These are phyloP conservation scores for Xerocomellus intermedius DNA, from an alignment of 768 basidiomycete genomes.

Conservation along the genomic window DNA sequence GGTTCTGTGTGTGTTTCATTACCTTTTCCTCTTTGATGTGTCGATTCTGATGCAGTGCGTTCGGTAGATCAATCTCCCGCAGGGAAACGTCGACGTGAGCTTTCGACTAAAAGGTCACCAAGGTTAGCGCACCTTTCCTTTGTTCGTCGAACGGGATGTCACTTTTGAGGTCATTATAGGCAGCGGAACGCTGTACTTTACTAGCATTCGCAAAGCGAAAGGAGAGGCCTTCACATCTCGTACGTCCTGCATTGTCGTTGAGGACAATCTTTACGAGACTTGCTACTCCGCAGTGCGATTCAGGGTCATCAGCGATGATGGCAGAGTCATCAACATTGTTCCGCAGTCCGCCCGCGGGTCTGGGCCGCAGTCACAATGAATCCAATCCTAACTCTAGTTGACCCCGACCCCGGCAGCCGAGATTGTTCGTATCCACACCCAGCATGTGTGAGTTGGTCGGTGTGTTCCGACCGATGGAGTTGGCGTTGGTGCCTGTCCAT, in stretches of 20 bases:
- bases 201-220: slow-evolving; percentile 75
- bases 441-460: neutral
- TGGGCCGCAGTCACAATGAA: neutral
- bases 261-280: neutral
- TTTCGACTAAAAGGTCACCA: slow-evolving; percentile 73
- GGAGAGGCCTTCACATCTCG: slow-evolving; percentile 66
- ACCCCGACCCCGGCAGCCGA: neutral
- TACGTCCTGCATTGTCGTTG: slow-evolving; percentile 26
- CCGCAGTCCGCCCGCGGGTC: slow-evolving; percentile 3
- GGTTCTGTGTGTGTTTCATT: slow-evolving; percentile 58
- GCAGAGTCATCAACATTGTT: slow-evolving; percentile 41
- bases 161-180: slow-evolving; percentile 36
- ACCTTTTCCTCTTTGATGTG: neutral
- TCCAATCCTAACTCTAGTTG: neutral
- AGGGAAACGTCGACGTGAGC: slow-evolving; percentile 76
- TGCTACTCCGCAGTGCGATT: slow-evolving; percentile 50
- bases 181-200: slow-evolving; percentile 78
- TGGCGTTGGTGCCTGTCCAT: neutral
- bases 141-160: too few relatives aligned
- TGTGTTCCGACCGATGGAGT: neutral
- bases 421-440: neutral
- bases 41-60: neutral
- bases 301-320: slow-evolving; percentile 64
- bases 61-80: slow-evolving; percentile 63
- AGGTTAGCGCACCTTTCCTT: slow-evolving; percentile 39